Evolutionary conservation across 306 rosid species (phyloP).

Genomic region (Quercus aquifolioides): DNA sequence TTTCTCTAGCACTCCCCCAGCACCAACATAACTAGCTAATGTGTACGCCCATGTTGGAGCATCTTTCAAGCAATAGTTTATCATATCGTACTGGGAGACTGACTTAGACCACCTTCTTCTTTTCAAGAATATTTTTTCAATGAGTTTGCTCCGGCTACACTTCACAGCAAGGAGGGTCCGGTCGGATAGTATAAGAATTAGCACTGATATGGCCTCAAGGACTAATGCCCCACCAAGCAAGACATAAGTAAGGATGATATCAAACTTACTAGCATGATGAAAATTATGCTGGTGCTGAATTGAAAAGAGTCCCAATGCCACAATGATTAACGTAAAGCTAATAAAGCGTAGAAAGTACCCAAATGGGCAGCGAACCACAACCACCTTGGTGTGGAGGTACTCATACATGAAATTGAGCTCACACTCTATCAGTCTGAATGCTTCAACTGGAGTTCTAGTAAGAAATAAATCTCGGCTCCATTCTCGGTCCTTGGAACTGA

Average conservation of each 20-base stretch:
- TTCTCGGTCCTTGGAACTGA: background rate
- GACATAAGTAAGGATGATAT: conserved; percentile 1
- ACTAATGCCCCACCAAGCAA: conserved; percentile 12
- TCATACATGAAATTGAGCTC: conserved; percentile 11
- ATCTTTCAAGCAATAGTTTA: conserved; percentile 12
- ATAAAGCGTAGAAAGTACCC: background rate
- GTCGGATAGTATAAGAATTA: background rate
- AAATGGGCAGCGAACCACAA: background rate
- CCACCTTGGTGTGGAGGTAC: background rate
- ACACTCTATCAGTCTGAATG: background rate
- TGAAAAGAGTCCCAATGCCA: background rate
- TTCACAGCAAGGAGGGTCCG: background rate
- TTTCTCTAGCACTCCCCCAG: background rate
- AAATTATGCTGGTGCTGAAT: background rate
- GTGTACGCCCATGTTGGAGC: background rate
- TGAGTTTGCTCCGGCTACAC: background rate
- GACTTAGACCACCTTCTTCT: conserved; percentile 12
- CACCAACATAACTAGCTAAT: background rate
- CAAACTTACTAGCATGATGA: background rate
- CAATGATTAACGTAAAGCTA: background rate
- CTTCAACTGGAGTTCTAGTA: background rate
- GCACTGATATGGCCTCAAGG: background rate
- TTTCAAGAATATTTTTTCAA: background rate
- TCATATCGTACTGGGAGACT: conserved; percentile 22
- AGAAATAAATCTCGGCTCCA: background rate